Base-by-base conservation (phyloP, 2,329 filamentous ascomycete genomes). In the Didymellaceae sp. region DNA sequence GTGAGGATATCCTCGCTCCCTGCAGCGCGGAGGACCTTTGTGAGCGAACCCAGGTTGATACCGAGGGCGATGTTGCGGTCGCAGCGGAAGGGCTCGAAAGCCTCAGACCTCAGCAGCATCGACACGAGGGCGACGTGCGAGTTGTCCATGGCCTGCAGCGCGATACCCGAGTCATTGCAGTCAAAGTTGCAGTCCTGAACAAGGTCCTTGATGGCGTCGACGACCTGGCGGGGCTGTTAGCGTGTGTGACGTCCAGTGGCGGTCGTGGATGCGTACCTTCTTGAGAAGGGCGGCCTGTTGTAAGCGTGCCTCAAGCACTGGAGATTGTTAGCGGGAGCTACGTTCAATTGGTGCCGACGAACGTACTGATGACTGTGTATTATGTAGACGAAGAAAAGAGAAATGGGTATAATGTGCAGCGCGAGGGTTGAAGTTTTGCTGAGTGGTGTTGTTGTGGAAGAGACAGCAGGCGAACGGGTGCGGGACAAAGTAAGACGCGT, bases 131-230 rank as follows among this genome's bases (percentile, higher is more conserved):
- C 94, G 67, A 99, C 94, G 79, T 99, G 94, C 41, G 92, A 97
- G 85, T 97, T 99, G 82, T 99, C 94, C 95, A 99, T 99, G 71
- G 94, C 94, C 79, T 99, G 94, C 48, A 99, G 89, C 42, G 93
- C 92, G 71, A 99, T 94, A 57, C 94, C 94, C 46, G 91, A 93
- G 83, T 99, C 95, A 88, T 97, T 99, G 88, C 95, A 99, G 83
- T 99, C 94, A 80, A 99, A 99, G 80, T 99, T 99, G 87, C 94
- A 99, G 80, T 99, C 94, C 78, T 97, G 94, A 45, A 99, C 94
- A 42, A 99, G 86, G 71, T 99, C 94, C 79, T 97, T 97, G 86
- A 99, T 97, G 67, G 95, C 91, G 75, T 99, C 95, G 70, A 99
- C 92, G 58, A 97, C 90, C 91, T 96, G 63, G 14, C 39, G 16